Evolutionary conservation across 2,329 filamentous ascomycete species (phyloP).

Genomic region (Thermomyces lanuginosus): DNA sequence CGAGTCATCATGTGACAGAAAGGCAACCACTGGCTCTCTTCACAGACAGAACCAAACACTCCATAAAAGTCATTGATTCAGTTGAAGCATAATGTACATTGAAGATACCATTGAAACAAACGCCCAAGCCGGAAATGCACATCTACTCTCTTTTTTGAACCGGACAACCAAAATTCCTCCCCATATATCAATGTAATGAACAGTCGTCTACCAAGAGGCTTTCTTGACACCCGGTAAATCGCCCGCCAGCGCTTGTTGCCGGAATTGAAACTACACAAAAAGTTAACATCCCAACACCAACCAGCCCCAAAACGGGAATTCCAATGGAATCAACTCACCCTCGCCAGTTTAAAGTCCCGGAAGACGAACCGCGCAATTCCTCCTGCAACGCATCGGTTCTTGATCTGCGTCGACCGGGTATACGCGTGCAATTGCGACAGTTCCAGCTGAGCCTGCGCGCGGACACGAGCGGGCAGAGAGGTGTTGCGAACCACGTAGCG

Average conservation of each 20-base stretch:
- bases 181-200: background rate
- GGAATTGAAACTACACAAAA: slow-evolving; percentile 65
- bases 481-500: slow-evolving; percentile 91
- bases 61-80: background rate
- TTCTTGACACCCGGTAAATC: slow-evolving; percentile 84
- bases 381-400: slow-evolving; percentile 80
- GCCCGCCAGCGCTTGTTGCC: slow-evolving; percentile 71
- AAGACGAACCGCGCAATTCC: slow-evolving; percentile 86
- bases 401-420: slow-evolving; percentile 82
- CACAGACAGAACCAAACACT: background rate
- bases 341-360: slow-evolving; percentile 76
- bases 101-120: slow-evolving; percentile 1
- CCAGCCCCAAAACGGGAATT: background rate
- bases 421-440: slow-evolving; percentile 92
- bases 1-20: slow-evolving; percentile 1
- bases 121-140: slow-evolving; percentile 1
- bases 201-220: slow-evolving; percentile 64
- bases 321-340: slow-evolving; percentile 44
- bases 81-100: slow-evolving; percentile 4
- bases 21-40: background rate
- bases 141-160: background rate
- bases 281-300: background rate
- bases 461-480: slow-evolving; percentile 60
- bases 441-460: slow-evolving; percentile 84
- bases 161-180: background rate